Evolutionary conservation across 768 basidiomycete species (phyloP), one percentile per base, ranked within the genome.

Genomic region (Collybia sp.): DNA sequence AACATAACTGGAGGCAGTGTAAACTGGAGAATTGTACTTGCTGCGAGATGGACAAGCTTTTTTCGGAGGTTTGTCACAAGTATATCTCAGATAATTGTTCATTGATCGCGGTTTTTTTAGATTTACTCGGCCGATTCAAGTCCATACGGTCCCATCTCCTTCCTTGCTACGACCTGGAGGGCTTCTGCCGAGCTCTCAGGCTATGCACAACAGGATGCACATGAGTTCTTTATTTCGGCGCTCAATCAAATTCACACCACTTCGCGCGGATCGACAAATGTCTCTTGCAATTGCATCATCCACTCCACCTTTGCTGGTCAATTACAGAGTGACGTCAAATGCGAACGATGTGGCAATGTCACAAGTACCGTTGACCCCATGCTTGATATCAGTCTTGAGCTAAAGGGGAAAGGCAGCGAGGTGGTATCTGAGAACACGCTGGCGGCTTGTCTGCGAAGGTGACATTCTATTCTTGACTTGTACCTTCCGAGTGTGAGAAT

Each of bases 151-250:
- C 94, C 95, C 0, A 80, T 84, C 2, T 81, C 82, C 2, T 86
- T 97, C 59, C 76, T 98, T 6, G 74, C 83, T 12, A 83, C 87
- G 19, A 88, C 86, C 30, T 97, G 93, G 94, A 80, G 75, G 54
- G 77, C 75, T 50, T 83, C 86, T 0, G 66, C 84, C 0, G 92
- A 95, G 50, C 71, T 97, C 19, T 81, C 91, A 4, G 94, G 93
- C 2, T 92, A 97, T 58, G 82, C 90, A 0, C 95, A 98, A 61
- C 95, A 95, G 58, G 94, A 97, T 50, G 90, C 92, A 2, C 92
- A 94, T 70, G 86, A 91, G 62, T 87, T 83, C 59, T 88, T 91
- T 62, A 88, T 91, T 20, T 76, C 84, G 13, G 79, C 83, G 0
- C 70, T 97, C 18, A 93, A 94, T 57, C 87, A 92, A 53, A 87